These are phyloP conservation scores for Tremellales sp. DNA, from an alignment of 1,284 basidiomycete species.

Conservation along the genomic window DNA sequence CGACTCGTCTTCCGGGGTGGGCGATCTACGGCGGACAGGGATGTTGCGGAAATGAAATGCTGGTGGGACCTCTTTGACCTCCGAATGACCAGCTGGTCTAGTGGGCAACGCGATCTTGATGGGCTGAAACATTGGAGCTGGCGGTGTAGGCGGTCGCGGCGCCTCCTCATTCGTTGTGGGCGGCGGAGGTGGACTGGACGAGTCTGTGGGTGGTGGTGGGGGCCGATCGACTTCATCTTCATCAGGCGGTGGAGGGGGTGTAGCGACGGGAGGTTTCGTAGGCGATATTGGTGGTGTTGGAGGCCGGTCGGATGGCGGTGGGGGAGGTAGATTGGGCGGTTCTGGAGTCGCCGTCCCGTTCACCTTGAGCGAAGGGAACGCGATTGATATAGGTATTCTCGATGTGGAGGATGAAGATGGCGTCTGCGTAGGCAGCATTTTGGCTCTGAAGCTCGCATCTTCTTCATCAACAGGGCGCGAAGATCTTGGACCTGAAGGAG, in stretches of 20 bases:
- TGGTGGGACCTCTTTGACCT: constrained; percentile 12
- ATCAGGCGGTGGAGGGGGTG: background rate
- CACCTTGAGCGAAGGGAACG: background rate
- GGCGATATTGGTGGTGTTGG: constrained; percentile 9
- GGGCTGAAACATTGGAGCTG: constrained; percentile 2
- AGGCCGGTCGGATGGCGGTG: constrained; percentile 7
- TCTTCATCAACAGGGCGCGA: too few species aligned
- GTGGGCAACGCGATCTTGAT: constrained; percentile 16
- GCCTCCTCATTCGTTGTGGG: too few species aligned
- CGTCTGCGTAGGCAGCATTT: too few species aligned
- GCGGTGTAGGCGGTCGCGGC: constrained; percentile 4
- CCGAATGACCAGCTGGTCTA: constrained; percentile 5
- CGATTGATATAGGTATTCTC: background rate
- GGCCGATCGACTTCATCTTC: constrained; percentile 16
- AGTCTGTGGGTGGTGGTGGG: constrained; percentile 24
- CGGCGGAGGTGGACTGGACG: constrained; percentile 24
- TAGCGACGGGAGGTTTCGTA: constrained; percentile 23
- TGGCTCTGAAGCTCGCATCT: too few species aligned
- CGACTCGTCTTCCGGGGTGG: constrained; percentile 5
- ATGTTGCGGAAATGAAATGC: constrained; percentile 27
- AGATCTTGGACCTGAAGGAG: too few species aligned
- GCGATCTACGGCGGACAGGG: constrained; percentile 5
- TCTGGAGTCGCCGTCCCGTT: background rate
- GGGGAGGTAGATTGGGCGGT: background rate
- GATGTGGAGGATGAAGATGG: background rate